A percentile compares a stretch with the other conserved stretches of the same genome.
Evolutionary conservation across 148 eudicot species (phyloP).

Genomic region (Rhododendron griersonianum): DNA sequence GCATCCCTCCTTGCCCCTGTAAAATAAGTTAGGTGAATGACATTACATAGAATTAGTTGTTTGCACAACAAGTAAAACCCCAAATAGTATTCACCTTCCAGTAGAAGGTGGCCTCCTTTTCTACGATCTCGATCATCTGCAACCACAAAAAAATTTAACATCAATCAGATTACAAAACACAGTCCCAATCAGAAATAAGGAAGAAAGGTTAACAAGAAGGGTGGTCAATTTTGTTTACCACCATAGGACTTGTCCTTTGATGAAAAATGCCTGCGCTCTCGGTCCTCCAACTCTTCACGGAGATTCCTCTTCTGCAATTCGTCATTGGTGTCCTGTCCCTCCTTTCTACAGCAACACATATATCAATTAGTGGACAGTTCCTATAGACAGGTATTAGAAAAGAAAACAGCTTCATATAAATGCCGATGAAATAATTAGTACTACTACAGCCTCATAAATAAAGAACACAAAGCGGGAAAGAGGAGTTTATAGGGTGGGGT

Average conservation of each 20-base stretch:
- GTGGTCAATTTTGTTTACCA: constrained; percentile 24
- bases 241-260: constrained; percentile 56
- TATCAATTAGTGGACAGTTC: background rate
- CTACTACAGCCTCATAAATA: background rate
- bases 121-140: constrained; percentile 90
- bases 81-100: constrained; percentile 60
- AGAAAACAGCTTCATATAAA: background rate
- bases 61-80: background rate
- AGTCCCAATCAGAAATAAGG: background rate
- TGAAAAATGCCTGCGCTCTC: constrained; percentile 87
- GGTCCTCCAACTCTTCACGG: constrained; percentile 79
- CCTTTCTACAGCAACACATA: constrained; percentile 42
- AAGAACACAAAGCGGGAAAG: background rate
- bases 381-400: background rate
- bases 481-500: background rate
- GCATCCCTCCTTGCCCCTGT: constrained; percentile 73
- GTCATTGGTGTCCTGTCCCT: constrained; percentile 86
- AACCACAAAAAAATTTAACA: constrained; percentile 14
- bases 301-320: constrained; percentile 81
- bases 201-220: background rate
- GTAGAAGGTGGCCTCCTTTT: constrained; percentile 66
- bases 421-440: background rate
- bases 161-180: background rate
- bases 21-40: background rate
- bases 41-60: background rate